Evolutionary conservation across 495 filamentous ascomycete genomes (phyloP).

Genomic region (Xylaria flabelliformis): DNA sequence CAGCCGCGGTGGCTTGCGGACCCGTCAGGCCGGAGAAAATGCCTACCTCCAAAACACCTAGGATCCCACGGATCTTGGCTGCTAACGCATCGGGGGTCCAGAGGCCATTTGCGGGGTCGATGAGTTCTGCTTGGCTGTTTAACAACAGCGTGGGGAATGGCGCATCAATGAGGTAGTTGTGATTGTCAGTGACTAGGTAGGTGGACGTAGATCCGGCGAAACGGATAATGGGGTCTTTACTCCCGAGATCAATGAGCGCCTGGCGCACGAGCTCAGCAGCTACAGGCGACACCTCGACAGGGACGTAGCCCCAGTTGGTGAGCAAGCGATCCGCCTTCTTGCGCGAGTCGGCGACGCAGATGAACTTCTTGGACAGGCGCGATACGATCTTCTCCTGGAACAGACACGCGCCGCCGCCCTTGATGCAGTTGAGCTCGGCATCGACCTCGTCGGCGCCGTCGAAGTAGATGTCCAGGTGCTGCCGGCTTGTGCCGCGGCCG

Average conservation of each 20-base stretch:
- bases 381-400: slow-evolving; percentile 99
- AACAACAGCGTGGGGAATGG: slow-evolving; percentile 77
- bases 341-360: slow-evolving; percentile 92
- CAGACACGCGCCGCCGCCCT: slow-evolving; percentile 93
- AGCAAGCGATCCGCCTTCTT: slow-evolving; percentile 82
- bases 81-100: slow-evolving; percentile 82
- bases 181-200: slow-evolving; percentile 90
- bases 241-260: slow-evolving; percentile 73
- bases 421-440: slow-evolving; percentile 93
- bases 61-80: slow-evolving; percentile 74
- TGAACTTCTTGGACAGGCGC: slow-evolving; percentile 80
- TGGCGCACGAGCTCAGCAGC: slow-evolving; percentile 73
- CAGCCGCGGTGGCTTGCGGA: slow-evolving; percentile 62
- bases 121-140: slow-evolving; percentile 59
- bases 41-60: slow-evolving; percentile 90
- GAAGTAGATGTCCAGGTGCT: slow-evolving; percentile 79
- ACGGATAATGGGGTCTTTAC: slow-evolving; percentile 69
- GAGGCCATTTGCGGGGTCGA: slow-evolving; percentile 63
- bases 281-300: slow-evolving; percentile 90
- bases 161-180: slow-evolving; percentile 91
- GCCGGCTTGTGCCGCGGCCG: slow-evolving; percentile 32
- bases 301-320: slow-evolving; percentile 81
- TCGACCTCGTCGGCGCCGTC: slow-evolving; percentile 98
- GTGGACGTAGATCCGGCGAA: slow-evolving; percentile 69
- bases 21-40: slow-evolving; percentile 85